Percentiles rank a stretch among this genome's conserved stretches.
phyloP scores from a whole-genome alignment of 257 asterid species.

The Datura wrightii region DNA sequence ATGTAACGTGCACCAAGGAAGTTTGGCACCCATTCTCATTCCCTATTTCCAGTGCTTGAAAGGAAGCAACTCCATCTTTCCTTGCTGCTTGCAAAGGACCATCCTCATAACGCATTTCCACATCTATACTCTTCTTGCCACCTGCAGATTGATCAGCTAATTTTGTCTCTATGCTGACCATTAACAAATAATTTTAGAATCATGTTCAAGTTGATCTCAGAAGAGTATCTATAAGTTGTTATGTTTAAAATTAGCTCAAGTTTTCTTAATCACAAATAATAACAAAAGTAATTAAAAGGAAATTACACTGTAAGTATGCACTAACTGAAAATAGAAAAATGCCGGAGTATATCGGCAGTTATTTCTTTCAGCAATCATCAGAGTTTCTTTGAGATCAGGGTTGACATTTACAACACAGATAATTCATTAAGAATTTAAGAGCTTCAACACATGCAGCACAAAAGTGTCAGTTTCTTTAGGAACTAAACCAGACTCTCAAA shows the following conservation, averaged over 20 bases:
- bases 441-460: neutral
- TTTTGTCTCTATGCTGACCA: slow-evolving; percentile 56
- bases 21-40: slow-evolving; percentile 42
- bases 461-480: neutral
- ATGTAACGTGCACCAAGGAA: slow-evolving; percentile 44
- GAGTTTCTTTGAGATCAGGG: neutral
- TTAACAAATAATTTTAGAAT: slow-evolving; percentile 3
- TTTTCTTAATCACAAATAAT: neutral
- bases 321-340: neutral
- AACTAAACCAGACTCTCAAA: neutral
- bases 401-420: neutral
- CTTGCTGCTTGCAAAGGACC: slow-evolving; percentile 38
- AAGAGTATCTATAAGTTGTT: neutral
- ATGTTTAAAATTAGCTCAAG: neutral
- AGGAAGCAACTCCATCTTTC: slow-evolving; percentile 56
- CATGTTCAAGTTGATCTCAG: neutral
- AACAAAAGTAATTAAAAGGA: neutral
- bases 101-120: slow-evolving; percentile 39
- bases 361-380: neutral
- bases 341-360: neutral
- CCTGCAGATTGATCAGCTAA: slow-evolving; percentile 44
- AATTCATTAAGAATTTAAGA: neutral
- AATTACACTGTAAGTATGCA: neutral
- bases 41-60: slow-evolving; percentile 46
- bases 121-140: slow-evolving; percentile 49